phyloP scores from a whole-genome alignment of 495 filamentous ascomycete species.

The Penicillium bialowiezense region DNA sequence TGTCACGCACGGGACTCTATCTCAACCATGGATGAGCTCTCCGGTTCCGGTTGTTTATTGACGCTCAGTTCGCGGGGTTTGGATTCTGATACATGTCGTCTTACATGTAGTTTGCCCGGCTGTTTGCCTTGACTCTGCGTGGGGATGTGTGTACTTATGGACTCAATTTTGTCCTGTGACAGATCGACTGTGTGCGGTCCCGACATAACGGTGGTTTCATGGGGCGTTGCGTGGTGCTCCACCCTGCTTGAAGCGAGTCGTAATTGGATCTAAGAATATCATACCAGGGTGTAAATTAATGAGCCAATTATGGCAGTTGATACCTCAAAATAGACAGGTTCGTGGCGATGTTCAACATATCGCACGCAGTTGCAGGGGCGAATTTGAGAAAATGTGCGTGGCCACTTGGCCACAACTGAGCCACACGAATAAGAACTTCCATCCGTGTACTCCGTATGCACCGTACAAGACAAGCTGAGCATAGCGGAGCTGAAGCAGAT shows the following conservation, averaged over 20 bases:
- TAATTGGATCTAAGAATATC: not conserved
- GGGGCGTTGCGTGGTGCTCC: not conserved
- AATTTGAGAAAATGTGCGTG: slow-evolving; percentile 3
- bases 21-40: slow-evolving; percentile 16
- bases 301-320: not conserved
- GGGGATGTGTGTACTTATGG: not conserved
- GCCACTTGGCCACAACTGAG: not conserved
- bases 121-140: not conserved
- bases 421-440: not conserved
- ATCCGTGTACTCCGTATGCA: no score
- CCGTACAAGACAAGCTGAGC: not conserved
- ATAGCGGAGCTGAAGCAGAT: not conserved
- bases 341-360: not conserved
- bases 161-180: slow-evolving; percentile 2
- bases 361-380: not conserved
- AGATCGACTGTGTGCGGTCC: slow-evolving; percentile 5
- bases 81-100: no score
- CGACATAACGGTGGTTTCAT: not conserved
- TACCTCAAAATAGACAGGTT: not conserved
- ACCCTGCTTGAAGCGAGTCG: not conserved
- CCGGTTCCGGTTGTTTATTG: slow-evolving; percentile 23
- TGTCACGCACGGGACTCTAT: no score
- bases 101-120: no score
- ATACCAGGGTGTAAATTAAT: not conserved
- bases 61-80: not conserved